Conservation (phyloP, 164 flowering plant genomes). For the Stephania japonica region DNA sequence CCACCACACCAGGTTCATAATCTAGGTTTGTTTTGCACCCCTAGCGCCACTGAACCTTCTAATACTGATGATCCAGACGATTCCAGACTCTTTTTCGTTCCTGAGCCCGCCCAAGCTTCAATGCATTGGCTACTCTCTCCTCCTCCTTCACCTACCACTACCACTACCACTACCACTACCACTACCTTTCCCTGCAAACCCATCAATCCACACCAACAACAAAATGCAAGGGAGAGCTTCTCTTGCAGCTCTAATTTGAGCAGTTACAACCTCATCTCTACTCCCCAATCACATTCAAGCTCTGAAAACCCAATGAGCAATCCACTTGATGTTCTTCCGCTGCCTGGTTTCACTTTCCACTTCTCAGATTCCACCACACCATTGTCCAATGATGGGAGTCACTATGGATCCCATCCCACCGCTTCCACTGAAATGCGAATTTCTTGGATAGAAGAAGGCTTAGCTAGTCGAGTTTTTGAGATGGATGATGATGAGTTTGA, state of each 20-base stretch:
- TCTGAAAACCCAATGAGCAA: constrained; percentile 30
- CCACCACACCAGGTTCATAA: constrained; percentile 25
- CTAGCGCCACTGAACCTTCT: constrained; percentile 18
- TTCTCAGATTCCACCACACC: constrained; percentile 28
- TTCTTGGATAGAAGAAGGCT: constrained; percentile 88
- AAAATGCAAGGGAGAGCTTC: constrained; percentile 17
- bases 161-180: neutral
- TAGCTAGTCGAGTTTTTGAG: constrained; percentile 47
- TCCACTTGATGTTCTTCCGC: constrained; percentile 23
- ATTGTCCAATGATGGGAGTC: constrained; percentile 25
- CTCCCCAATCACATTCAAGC: constrained; percentile 62
- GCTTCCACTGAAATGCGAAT: constrained; percentile 38
- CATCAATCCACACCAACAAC: neutral
- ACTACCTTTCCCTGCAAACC: no score
- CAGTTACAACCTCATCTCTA: constrained; percentile 56
- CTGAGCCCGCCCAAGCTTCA: constrained; percentile 60
- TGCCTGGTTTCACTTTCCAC: constrained; percentile 38
- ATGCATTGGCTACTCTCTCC: constrained; percentile 68
- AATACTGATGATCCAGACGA: constrained; percentile 15
- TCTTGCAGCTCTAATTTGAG: constrained; percentile 36
- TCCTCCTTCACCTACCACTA: neutral
- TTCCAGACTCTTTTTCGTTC: constrained; percentile 27
- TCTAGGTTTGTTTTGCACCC: constrained; percentile 18
- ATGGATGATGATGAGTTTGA: constrained; percentile 84
- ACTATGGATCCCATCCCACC: constrained; percentile 23